phyloP scores from a whole-genome alignment of 495 filamentous ascomycete species.

The Chaetomium cochliodes region DNA sequence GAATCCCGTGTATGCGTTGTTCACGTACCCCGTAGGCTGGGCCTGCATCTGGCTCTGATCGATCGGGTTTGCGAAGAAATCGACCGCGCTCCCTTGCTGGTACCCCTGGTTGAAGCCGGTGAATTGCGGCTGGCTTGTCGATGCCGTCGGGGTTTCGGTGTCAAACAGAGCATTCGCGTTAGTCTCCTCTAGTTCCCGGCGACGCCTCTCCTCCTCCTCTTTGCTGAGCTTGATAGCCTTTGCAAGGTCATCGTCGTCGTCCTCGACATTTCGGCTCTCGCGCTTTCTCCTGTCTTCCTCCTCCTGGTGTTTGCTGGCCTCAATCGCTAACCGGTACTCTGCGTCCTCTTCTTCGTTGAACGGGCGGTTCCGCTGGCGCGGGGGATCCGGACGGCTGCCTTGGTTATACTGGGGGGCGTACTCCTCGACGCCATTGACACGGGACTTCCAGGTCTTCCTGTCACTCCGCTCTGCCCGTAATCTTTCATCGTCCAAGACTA shows the following conservation, averaged over 20 bases:
- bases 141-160: constrained; percentile 58
- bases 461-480: constrained; percentile 87
- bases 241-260: constrained; percentile 75
- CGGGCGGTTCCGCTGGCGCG: constrained; percentile 46
- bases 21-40: constrained; percentile 80
- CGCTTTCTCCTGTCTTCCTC: constrained; percentile 83
- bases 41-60: constrained; percentile 65
- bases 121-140: constrained; percentile 63
- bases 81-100: constrained; percentile 90
- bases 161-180: constrained; percentile 88
- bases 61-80: constrained; percentile 95
- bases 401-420: constrained; percentile 51
- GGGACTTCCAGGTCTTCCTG: constrained; percentile 93
- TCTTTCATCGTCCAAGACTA: constrained; percentile 93
- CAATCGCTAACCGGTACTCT: constrained; percentile 88
- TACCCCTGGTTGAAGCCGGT: constrained; percentile 95
- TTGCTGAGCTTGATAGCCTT: constrained; percentile 96
- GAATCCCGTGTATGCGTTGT: constrained; percentile 69
- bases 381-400: constrained; percentile 41
- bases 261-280: constrained; percentile 65
- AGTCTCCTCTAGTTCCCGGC: constrained; percentile 83
- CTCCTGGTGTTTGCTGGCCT: constrained; percentile 93
- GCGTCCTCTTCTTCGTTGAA: constrained; percentile 80
- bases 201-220: constrained; percentile 85
- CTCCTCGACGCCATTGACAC: constrained; percentile 90